Conservation (phyloP, 1,139 yeast species). For the Candida pseudocylindracea region DNA sequence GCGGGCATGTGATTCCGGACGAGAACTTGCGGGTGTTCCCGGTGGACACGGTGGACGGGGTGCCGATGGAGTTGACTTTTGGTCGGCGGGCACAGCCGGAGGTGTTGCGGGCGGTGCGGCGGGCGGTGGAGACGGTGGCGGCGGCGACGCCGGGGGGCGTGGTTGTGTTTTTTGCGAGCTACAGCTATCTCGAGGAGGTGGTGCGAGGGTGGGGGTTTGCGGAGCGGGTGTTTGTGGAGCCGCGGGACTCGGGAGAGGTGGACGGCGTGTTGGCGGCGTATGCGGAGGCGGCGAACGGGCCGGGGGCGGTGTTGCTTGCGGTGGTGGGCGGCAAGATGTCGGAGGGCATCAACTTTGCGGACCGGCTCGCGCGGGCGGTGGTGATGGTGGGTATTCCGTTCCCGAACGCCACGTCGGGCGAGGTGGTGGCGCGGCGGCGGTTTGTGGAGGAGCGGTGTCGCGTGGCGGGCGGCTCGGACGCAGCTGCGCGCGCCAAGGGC, state of each 20-base stretch:
- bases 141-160: conserved; percentile 46
- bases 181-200: conserved; percentile 37
- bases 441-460: conserved; percentile 30
- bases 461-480: conserved; percentile 15
- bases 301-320: conserved; percentile 54
- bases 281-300: conserved; percentile 10
- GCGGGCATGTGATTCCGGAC: conserved; percentile 73
- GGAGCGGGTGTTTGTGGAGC: conserved; percentile 37
- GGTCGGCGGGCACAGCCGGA: conserved; percentile 25
- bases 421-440: conserved; percentile 48
- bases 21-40: conserved; percentile 42
- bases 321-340: conserved; percentile 91
- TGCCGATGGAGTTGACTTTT: conserved; percentile 43
- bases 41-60: conserved; percentile 9
- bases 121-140: conserved; percentile 18
- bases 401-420: conserved; percentile 74
- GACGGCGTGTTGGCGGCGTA: conserved; percentile 28
- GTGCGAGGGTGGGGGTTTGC: conserved; percentile 23
- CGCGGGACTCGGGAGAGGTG: conserved; percentile 17
- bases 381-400: conserved; percentile 79
- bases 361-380: conserved; percentile 70
- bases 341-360: conserved; percentile 85
- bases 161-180: conserved; percentile 74
- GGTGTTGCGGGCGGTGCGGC: conserved; percentile 32
- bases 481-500: conserved; percentile 22